Percentiles rank a stretch among this genome's conserved stretches.
Evolutionary conservation across 495 filamentous ascomycete genomes (phyloP).

Genomic region (Cudoniella acicularis): DNA sequence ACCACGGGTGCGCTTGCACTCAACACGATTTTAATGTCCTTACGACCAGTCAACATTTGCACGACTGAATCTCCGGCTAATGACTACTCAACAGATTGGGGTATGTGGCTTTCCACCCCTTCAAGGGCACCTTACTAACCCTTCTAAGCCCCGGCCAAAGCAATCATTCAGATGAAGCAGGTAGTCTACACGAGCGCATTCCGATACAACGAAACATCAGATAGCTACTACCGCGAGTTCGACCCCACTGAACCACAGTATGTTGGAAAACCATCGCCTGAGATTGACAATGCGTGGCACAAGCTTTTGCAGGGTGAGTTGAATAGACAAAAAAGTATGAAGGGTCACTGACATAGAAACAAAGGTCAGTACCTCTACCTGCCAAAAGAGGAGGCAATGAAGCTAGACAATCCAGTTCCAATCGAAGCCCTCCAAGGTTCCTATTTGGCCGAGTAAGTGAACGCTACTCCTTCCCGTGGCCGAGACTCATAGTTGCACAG

Average conservation of each 20-base stretch:
- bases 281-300: slow-evolving; percentile 20
- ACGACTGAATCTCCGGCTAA: not conserved
- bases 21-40: not conserved
- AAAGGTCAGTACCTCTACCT: slow-evolving; percentile 21
- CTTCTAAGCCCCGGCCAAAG: slow-evolving; percentile 6
- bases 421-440: slow-evolving; percentile 1
- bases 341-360: not conserved
- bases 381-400: slow-evolving; percentile 13
- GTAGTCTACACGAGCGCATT: slow-evolving; percentile 14
- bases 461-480: not conserved
- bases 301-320: slow-evolving; percentile 10
- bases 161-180: not conserved
- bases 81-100: not conserved
- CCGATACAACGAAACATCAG: slow-evolving; percentile 11
- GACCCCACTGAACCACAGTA: slow-evolving; percentile 13
- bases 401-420: slow-evolving; percentile 13
- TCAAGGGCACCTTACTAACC: no score
- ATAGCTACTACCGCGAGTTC: slow-evolving; percentile 10
- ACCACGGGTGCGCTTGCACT: not conserved
- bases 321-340: no score
- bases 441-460: slow-evolving; percentile 14
- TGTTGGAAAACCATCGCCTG: slow-evolving; percentile 11
- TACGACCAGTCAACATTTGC: not conserved
- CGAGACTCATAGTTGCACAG: not conserved
- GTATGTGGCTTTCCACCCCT: no score